Percentiles rank a stretch among this genome's conserved stretches.
Evolutionary conservation across 2,329 filamentous ascomycete species (phyloP).

Genomic region (Penicillium decumbens): DNA sequence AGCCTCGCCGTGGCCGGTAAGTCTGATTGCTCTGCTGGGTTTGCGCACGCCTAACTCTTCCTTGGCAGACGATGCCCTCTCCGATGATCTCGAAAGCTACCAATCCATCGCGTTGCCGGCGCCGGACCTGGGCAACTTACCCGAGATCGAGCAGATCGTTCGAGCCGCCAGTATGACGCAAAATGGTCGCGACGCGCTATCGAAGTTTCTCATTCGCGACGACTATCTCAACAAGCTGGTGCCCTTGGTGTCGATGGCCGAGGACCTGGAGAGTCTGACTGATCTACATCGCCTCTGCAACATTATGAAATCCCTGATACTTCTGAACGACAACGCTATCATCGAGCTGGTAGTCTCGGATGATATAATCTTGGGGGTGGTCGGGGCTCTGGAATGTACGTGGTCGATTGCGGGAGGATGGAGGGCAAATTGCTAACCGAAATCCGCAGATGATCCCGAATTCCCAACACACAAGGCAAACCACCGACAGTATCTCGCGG

Average conservation of each 20-base stretch:
- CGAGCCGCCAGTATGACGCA: slow-evolving; percentile 70
- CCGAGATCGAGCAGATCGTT: slow-evolving; percentile 80
- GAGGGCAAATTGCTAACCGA: slow-evolving; percentile 27
- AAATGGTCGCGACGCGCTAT: slow-evolving; percentile 75
- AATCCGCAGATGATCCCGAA: slow-evolving; percentile 71
- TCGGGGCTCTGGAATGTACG: slow-evolving; percentile 84
- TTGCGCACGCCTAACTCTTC: slow-evolving; percentile 6
- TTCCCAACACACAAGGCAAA: slow-evolving; percentile 97
- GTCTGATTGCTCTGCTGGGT: slow-evolving; percentile 24
- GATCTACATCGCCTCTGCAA: slow-evolving; percentile 92
- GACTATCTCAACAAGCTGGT: slow-evolving; percentile 85
- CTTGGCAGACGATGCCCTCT: slow-evolving; percentile 70
- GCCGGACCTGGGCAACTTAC: slow-evolving; percentile 74
- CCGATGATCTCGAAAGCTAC: slow-evolving; percentile 77
- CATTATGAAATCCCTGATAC: slow-evolving; percentile 93
- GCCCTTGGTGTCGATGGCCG: slow-evolving; percentile 79
- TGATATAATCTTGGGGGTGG: slow-evolving; percentile 81
- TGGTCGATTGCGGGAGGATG: background rate
- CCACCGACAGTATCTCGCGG: slow-evolving; percentile 85
- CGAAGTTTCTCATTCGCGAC: slow-evolving; percentile 78
- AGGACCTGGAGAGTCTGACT: slow-evolving; percentile 79
- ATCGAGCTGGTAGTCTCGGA: slow-evolving; percentile 93
- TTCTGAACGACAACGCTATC: slow-evolving; percentile 90
- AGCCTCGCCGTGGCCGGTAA: slow-evolving; percentile 59
- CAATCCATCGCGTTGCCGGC: slow-evolving; percentile 69